Evolutionary conservation across 2,329 filamentous ascomycete genomes (phyloP), one percentile per base, ranked within the genome.

Genomic region (Ampelomyces quisqualis): DNA sequence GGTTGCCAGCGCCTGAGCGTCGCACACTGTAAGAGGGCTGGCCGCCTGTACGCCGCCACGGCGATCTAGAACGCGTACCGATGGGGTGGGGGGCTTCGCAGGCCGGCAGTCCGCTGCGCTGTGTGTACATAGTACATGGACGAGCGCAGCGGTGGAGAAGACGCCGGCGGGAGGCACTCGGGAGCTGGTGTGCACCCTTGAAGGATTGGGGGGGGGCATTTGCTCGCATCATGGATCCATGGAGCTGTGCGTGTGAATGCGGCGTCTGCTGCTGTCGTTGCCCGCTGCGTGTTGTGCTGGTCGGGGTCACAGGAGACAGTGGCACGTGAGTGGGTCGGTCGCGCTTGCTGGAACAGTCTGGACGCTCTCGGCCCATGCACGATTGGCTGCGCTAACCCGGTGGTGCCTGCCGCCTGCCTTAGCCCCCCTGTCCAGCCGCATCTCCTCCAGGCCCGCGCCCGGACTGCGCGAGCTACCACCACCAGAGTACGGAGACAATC

Each of bases 61-160:
- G 38, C 48, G 51, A 63, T 65, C 62, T 64, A 64, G 60, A 64
- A 64, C 62, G 45, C 46, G 49, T 46, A 38, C 51, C 55, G 53
- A 50, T 47, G 49, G 43, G 40, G 53, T 53, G 55, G 47, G 45
- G 31, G 30, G 45, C 55, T 53, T 43, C 55, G 57, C 57, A 51
- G 45, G 20, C 28, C 36, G 36, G 36, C 36, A 10, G 19, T 32
- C 28, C n/a, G n/a, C n/a, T n/a, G n/a, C n/a, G n/a, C n/a, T n/a
- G 10, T n/a, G 7, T n/a, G 3, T 15, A 13, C 26, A n/a, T n/a
- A 5, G 14, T 10, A 17, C 13, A 10, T 15, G 28, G 14, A 13
- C 15, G 17, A 11, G 29, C 22, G 9, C 22, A 24, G 22, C 22
- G 22, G 22, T n/a, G n/a, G n/a, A n/a, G n/a, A n/a, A n/a, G n/a